These are phyloP conservation scores for Solanum chilense DNA, from an alignment of 257 asterid species.

Conservation along the genomic window DNA sequence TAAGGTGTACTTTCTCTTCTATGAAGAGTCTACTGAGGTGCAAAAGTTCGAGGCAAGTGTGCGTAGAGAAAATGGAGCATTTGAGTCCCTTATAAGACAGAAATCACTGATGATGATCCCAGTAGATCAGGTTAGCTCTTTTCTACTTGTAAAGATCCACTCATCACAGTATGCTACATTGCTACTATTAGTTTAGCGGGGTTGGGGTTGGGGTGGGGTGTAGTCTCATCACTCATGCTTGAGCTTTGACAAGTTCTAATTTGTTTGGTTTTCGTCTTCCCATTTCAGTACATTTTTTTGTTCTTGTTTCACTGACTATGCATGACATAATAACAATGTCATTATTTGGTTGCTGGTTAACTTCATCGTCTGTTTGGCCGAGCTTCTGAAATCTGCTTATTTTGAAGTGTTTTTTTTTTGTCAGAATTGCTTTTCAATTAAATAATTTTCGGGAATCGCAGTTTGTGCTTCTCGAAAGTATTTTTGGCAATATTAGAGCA, in stretches of 20 bases:
- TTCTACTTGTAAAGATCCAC: background rate
- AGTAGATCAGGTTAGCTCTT: conserved; percentile 56
- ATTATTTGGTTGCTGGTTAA: background rate
- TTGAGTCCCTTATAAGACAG: conserved; percentile 89
- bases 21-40: conserved; percentile 92
- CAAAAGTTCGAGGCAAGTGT: conserved; percentile 90
- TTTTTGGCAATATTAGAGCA: background rate
- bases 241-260: background rate
- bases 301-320: background rate
- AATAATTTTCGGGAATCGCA: background rate
- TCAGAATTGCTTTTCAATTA: background rate
- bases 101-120: conserved; percentile 93
- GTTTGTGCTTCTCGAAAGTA: background rate
- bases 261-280: background rate
- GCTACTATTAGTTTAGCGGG: background rate
- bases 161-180: background rate
- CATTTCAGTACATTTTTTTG: background rate
- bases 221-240: background rate
- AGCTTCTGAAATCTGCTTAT: background rate
- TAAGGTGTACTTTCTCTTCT: conserved; percentile 83
- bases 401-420: background rate
- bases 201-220: background rate
- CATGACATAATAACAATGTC: background rate
- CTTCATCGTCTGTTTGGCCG: background rate
- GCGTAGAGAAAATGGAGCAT: conserved; percentile 85